Evolutionary conservation across 148 eudicot species (phyloP).

Genomic region (Hydrangea macrophylla): DNA sequence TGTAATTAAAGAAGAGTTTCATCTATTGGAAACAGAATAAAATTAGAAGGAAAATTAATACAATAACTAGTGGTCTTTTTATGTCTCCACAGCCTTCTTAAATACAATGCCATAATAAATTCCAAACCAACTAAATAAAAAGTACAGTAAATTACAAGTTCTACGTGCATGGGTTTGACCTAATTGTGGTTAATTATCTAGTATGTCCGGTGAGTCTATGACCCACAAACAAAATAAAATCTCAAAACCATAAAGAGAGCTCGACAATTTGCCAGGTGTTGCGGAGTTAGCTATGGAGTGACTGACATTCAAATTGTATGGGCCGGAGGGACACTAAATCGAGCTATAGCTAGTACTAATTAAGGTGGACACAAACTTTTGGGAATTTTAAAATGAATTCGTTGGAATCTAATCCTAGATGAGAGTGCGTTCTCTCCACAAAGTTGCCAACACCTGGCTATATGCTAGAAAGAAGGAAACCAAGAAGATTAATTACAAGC

Average conservation of each 20-base stretch:
- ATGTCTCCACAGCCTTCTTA: too few relatives aligned
- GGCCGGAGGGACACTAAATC: neutral
- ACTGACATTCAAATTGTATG: neutral
- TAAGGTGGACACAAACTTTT: neutral
- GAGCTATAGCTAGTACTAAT: too few relatives aligned
- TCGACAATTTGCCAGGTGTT: slow-evolving; percentile 8
- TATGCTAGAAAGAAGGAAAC: slow-evolving; percentile 41
- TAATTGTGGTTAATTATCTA: neutral
- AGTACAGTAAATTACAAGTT: too few relatives aligned
- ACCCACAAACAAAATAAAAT: neutral
- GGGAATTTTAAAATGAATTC: slow-evolving; percentile 1
- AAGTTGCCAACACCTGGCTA: slow-evolving; percentile 43
- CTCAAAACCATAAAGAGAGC: neutral
- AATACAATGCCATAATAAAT: too few relatives aligned
- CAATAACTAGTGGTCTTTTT: too few relatives aligned
- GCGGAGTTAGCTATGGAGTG: neutral
- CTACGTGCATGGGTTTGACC: neutral
- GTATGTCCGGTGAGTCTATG: neutral
- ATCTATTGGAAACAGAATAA: too few relatives aligned
- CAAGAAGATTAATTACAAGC: slow-evolving; percentile 23
- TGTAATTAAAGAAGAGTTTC: too few relatives aligned
- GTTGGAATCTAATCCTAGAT: slow-evolving; percentile 10
- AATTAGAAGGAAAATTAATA: too few relatives aligned
- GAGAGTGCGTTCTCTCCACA: slow-evolving; percentile 28
- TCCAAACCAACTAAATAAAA: too few relatives aligned